Conservation (phyloP, 805 yeast genomes). For the Candida quercuum region DNA sequence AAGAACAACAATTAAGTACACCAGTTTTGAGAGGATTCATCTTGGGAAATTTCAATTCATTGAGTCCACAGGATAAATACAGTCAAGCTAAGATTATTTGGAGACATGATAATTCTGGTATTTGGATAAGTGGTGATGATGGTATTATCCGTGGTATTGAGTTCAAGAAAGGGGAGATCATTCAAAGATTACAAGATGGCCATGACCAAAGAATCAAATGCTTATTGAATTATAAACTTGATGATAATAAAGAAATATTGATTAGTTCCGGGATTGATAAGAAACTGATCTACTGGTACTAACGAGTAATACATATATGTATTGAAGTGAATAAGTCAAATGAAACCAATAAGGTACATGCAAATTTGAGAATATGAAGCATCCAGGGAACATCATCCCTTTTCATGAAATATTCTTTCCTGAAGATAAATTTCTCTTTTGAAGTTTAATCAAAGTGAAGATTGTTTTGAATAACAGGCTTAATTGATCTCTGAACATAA, state of each 20-base stretch:
- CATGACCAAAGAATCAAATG: constrained; percentile 45
- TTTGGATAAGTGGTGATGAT: constrained; percentile 70
- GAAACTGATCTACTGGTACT: constrained; percentile 27
- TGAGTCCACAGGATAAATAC: constrained; percentile 66
- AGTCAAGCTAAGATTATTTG: constrained; percentile 45
- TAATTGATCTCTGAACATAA: constrained; percentile 53
- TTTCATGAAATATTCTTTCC: too few species aligned
- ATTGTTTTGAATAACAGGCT: constrained; percentile 17
- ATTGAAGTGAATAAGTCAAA: too few species aligned
- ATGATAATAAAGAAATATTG: constrained; percentile 32
- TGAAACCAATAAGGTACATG: too few species aligned
- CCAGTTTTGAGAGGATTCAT: constrained; percentile 28
- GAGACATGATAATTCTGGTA: constrained; percentile 40
- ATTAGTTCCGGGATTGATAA: constrained; percentile 49
- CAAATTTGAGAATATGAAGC: too few species aligned
- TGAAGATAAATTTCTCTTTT: too few species aligned
- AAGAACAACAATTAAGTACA: constrained; percentile 9
- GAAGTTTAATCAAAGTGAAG: constrained; percentile 13
- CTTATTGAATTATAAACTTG: constrained; percentile 23
- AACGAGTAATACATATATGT: neutral
- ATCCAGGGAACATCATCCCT: too few species aligned
- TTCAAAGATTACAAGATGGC: constrained; percentile 28
- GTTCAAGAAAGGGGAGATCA: constrained; percentile 31
- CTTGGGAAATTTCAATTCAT: constrained; percentile 39
- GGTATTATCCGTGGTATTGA: constrained; percentile 60